Base-by-base conservation (phyloP, 495 filamentous ascomycete species). In the Pyronema domesticum region DNA sequence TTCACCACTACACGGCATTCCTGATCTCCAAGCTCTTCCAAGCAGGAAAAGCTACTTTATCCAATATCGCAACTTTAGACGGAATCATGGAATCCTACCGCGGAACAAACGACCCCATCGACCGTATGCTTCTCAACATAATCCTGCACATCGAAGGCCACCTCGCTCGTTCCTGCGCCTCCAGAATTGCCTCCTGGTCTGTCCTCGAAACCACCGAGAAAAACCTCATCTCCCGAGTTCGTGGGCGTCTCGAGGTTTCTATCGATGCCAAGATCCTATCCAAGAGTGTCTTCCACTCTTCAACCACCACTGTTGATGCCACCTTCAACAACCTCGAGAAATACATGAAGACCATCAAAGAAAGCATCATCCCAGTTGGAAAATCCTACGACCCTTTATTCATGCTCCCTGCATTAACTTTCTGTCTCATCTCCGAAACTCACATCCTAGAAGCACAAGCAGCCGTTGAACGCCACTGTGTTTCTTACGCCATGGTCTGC, bases 341-440 rank as follows among this genome's bases (percentile, higher is more conserved):
- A 7, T 53, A 18, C 37, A 8, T 43, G 13, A n/a, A 18, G 3
- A 14, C 13, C 35, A n/a, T 40, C 30, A 42, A 40, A 18, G 50
- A 53, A 18, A 53, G 35, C 37, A 40, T 37, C 17, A 34, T 36
- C 3, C 47, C 47, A 10, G 15, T 43, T 19, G 50, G 50, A 13
- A 55, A 56, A 46, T 54, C 56, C 0, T 66, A 66, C 14, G 63
- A 66, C 47, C 40, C 54, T 3, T 46, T 45, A 40, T 66, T 66
- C 46, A 46, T 66, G 42, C 43, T 66, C 11, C 63, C 63, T 30
- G 50, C 48, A 37, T 53, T 66, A 13, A 53, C 57, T 3, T 65
- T 61, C 46, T 57, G 51, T 37, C 37, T 66, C 8, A 15, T 59
- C 14, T 37, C 49, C 15, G 54, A 56, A 23, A 14, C 46, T 9